Evolutionary conservation across 2,329 filamentous ascomycete species (phyloP).

Genomic region (Phyllosticta paracitricarpa): DNA sequence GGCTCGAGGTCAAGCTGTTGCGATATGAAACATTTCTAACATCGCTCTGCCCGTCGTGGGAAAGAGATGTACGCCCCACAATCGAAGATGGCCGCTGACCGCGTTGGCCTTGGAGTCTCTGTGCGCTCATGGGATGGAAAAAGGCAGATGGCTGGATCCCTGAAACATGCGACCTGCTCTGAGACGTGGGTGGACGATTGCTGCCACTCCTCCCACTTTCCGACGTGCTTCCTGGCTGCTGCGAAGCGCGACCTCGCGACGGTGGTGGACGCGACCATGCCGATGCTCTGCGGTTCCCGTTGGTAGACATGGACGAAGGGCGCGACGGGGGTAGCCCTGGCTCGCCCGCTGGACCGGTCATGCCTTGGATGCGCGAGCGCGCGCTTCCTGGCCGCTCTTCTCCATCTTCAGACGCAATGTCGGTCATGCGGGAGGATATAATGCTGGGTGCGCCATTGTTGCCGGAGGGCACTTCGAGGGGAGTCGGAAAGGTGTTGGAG

Average conservation of each 20-base stretch:
- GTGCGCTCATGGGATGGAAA: slow-evolving; percentile 93
- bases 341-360: slow-evolving; percentile 38
- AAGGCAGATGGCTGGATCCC: slow-evolving; percentile 84
- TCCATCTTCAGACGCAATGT: slow-evolving; percentile 44
- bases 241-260: slow-evolving; percentile 42
- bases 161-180: slow-evolving; percentile 79
- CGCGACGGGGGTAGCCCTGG: slow-evolving; percentile 38
- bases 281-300: slow-evolving; percentile 37
- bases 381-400: slow-evolving; percentile 21
- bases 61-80: slow-evolving; percentile 24
- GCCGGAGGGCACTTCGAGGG: slow-evolving; percentile 12
- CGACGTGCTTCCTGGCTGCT: slow-evolving; percentile 11
- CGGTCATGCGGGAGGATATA: slow-evolving; percentile 44
- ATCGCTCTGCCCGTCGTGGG: slow-evolving; percentile 22
- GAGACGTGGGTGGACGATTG: slow-evolving; percentile 49
- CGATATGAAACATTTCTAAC: slow-evolving; percentile 25
- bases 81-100: slow-evolving; percentile 43
- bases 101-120: slow-evolving; percentile 84
- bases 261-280: slow-evolving; percentile 47
- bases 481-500: slow-evolving; percentile 13
- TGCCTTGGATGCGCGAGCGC: slow-evolving; percentile 24
- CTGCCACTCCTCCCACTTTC: not conserved
- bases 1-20: slow-evolving; percentile 26
- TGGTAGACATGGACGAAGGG: slow-evolving; percentile 33
- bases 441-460: slow-evolving; percentile 14